Evolutionary conservation across 345 rosid genomes (phyloP).

Genomic region (Hevea brasiliensis): DNA sequence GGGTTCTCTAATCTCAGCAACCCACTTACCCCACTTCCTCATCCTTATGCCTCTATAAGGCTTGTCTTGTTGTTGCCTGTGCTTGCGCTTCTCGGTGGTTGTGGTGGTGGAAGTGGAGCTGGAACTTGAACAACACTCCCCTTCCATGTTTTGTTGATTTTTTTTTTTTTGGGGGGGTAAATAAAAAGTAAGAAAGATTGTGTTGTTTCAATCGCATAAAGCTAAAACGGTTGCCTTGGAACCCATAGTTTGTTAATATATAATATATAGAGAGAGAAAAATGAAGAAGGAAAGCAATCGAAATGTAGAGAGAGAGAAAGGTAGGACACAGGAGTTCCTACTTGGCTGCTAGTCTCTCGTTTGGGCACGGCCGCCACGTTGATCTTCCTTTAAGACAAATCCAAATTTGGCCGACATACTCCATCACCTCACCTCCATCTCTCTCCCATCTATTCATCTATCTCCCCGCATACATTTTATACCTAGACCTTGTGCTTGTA

Average conservation of each 20-base stretch:
- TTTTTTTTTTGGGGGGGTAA: too few relatives aligned
- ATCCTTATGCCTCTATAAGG: constrained; percentile 49
- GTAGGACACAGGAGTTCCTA: constrained; percentile 23
- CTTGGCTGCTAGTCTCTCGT: constrained; percentile 55
- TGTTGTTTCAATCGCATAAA: background rate
- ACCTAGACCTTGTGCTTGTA: background rate
- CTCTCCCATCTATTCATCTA: background rate
- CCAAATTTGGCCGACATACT: constrained; percentile 60
- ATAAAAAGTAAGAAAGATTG: background rate
- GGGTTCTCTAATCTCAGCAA: constrained; percentile 53
- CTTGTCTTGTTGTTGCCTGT: constrained; percentile 28
- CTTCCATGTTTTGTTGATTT: constrained; percentile 23
- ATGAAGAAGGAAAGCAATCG: constrained; percentile 7
- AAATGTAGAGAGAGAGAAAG: too few relatives aligned
- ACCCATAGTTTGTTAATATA: constrained; percentile 2
- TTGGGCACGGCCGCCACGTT: constrained; percentile 64
- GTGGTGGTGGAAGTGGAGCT: constrained; percentile 16
- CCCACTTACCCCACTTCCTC: constrained; percentile 65
- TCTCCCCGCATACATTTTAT: background rate
- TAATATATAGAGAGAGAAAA: background rate
- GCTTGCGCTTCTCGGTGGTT: constrained; percentile 16
- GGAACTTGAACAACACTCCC: constrained; percentile 5
- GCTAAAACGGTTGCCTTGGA: constrained; percentile 1
- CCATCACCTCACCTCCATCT: constrained; percentile 37
- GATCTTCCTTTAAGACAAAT: constrained; percentile 40